Base-by-base conservation (phyloP, 116 monocot species). In the Dioscorea cayenensis region DNA sequence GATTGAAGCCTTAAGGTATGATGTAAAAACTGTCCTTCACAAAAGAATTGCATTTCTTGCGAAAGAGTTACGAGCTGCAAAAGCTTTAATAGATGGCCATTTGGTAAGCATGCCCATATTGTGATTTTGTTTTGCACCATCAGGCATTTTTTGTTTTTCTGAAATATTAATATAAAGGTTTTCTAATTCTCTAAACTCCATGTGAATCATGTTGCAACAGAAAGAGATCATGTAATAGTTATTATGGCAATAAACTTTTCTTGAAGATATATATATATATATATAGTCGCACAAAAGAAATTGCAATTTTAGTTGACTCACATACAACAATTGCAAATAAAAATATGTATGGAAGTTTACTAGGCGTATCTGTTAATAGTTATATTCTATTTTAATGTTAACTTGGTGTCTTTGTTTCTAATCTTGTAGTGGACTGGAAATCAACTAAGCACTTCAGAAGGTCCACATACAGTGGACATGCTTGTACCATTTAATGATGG, bases 401-500 rank as follows among this genome's bases (percentile, higher is more conserved):
- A 55, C 16, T 18, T n/a, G 17, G 14, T 55, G 55, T 55, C 18
- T 55, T 55, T 55, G 2, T 55, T n/a, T 55, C 13, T 55, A 55
- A 22, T 55, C 55, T 14, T 21, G 19, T 64, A 99, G 99, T 82
- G 86, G 49, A 75, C 25, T 67, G 83, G 80, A 28, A 82, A 80
- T 73, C 51, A 82, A 59, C 77, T 77, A 36, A 65, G 36, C 21
- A 78, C 28, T 72, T 76, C 75, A 38, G 85, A 77, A 59, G 77
- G 71, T 1, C 43, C 32, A 20, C 89, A 91, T 79, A 77, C 79
- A 28, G 82, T 99, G 75, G 94, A 99, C 66, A 76, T 94, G 43
- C 94, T 94, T 76, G 71, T 85, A 55, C 91, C 99, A 51, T 99
- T 91, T 76, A 85, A 85, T 78, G 79, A 77, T 59, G 72, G 79